phyloP scores from a whole-genome alignment of 169 alveolate species.

The Plasmodium malariae region DNA sequence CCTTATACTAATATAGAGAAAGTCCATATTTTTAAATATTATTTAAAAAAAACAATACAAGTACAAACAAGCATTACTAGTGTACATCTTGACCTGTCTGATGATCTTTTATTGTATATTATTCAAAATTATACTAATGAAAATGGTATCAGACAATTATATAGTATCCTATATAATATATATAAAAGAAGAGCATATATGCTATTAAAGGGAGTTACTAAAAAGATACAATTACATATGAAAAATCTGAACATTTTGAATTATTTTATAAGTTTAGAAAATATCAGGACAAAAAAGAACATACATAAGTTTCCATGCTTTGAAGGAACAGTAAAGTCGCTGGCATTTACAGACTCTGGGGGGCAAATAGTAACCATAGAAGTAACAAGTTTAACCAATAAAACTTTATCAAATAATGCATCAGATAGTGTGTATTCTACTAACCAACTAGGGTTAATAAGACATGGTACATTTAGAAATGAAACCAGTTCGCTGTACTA shows the following conservation, averaged over 20 bases:
- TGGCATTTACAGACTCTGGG: constrained; percentile 96
- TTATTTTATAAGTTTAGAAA: constrained; percentile 8
- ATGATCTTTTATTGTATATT: constrained; percentile 84
- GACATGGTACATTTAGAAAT: too few relatives aligned
- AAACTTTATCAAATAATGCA: constrained; percentile 14
- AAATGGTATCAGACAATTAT: constrained; percentile 94
- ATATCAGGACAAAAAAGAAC: not conserved
- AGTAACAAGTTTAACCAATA: constrained; percentile 84
- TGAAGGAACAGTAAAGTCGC: constrained; percentile 94
- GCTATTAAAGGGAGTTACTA: constrained; percentile 84
- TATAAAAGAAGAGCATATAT: constrained; percentile 91
- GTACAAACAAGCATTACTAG: constrained; percentile 87
- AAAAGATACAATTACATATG: not conserved
- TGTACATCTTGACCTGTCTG: constrained; percentile 80
- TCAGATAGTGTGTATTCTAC: too few relatives aligned
- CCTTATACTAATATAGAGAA: constrained; percentile 94
- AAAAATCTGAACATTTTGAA: not conserved
- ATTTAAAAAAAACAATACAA: constrained; percentile 89
- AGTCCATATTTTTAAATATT: constrained; percentile 88
- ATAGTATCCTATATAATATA: constrained; percentile 89
- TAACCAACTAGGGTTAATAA: too few relatives aligned
- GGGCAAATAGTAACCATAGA: constrained; percentile 95
- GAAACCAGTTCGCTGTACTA: too few relatives aligned
- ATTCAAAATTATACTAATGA: constrained; percentile 92
- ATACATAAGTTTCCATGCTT: not conserved